Conservation (phyloP, 176 grass and related monocot genomes). For the Canna indica region DNA sequence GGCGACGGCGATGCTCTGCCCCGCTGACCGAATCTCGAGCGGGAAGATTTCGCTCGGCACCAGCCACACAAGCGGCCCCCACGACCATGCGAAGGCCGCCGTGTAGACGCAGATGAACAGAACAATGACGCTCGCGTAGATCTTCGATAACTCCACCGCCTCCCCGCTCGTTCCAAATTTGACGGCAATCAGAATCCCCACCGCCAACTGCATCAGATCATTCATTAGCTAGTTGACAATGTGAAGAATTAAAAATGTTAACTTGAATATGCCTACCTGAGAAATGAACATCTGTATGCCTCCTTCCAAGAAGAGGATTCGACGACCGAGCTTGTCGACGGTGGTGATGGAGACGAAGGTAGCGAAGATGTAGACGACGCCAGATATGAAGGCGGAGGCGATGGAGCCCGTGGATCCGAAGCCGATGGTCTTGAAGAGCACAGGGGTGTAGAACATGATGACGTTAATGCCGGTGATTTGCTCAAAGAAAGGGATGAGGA, state of each 20-base stretch:
- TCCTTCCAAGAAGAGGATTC: conserved; percentile 1
- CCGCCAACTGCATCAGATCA: neutral
- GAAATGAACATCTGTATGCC: neutral
- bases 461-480: conserved; percentile 48
- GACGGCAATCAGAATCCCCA: neutral
- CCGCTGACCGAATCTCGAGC: conserved; percentile 87
- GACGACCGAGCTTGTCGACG: conserved; percentile 35
- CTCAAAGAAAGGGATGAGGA: conserved; percentile 41
- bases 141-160: neutral
- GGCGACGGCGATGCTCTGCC: conserved; percentile 86
- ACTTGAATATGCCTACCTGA: too few relatives aligned
- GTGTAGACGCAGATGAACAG: conserved; percentile 86
- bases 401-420: conserved; percentile 28
- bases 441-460: conserved; percentile 41
- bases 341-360: conserved; percentile 37
- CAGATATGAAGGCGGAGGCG: conserved; percentile 35
- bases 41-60: conserved; percentile 98
- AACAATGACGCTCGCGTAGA: neutral
- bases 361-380: conserved; percentile 24
- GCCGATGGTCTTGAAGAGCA: conserved; percentile 36
- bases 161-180: neutral
- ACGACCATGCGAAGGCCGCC: conserved; percentile 89
- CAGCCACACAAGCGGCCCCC: conserved; percentile 90
- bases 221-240: too few relatives aligned
- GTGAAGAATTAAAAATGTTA: too few relatives aligned